Percentiles rank a stretch among this genome's conserved stretches.
Conservation (phyloP, 2,329 filamentous ascomycete genomes). For the Colletotrichum lini region DNA sequence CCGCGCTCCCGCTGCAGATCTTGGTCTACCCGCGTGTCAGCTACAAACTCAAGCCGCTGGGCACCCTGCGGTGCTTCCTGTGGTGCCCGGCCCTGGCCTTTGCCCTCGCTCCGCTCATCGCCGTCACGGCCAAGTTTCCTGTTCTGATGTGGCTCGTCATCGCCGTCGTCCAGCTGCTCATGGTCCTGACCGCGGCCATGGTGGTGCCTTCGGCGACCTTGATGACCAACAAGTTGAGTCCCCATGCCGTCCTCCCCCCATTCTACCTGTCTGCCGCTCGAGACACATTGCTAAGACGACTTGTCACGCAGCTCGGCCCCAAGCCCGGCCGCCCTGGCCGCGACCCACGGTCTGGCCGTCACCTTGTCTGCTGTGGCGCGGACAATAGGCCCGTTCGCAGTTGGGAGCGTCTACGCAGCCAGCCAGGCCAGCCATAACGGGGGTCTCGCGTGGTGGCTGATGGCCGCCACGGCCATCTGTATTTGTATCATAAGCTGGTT, state of each 20-base stretch:
- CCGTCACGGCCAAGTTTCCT: neutral
- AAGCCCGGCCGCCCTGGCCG: constrained; percentile 5
- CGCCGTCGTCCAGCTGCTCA: constrained; percentile 4
- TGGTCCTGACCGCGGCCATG: constrained; percentile 19
- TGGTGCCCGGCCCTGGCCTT: constrained; percentile 12
- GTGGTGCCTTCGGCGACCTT: constrained; percentile 17
- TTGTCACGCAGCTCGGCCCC: constrained; percentile 2
- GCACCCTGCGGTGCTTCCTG: constrained; percentile 3
- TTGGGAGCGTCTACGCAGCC: neutral
- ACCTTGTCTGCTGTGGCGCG: neutral
- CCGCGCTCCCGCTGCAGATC: neutral
- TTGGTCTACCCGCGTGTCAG: constrained; percentile 3
- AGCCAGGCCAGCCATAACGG: neutral
- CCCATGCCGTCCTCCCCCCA: too few relatives aligned
- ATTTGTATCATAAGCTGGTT: neutral
- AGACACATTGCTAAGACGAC: too few relatives aligned
- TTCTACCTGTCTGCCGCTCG: too few relatives aligned
- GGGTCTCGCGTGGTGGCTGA: constrained; percentile 18
- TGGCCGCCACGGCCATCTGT: constrained; percentile 6
- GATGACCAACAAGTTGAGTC: constrained; percentile 19
- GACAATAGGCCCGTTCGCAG: constrained; percentile 1
- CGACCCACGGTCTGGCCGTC: constrained; percentile 1
- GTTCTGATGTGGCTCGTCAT: constrained; percentile 10
- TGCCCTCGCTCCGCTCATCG: constrained; percentile 1
- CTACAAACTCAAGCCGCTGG: neutral